Evolutionary conservation across 129 eudicot species (phyloP).

Genomic region (Helianthus annuus): DNA sequence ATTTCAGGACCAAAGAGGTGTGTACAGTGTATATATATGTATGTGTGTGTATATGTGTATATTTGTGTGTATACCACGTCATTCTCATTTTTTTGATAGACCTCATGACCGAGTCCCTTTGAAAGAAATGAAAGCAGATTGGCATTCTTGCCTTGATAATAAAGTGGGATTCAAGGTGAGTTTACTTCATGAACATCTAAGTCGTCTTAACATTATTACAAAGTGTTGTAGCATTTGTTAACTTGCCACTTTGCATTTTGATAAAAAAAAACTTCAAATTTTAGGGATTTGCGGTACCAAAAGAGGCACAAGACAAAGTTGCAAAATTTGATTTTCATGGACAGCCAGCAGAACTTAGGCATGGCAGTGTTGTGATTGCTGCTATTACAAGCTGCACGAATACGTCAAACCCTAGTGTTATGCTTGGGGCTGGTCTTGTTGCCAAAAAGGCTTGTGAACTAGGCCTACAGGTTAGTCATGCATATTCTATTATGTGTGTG

Average conservation of each 20-base stretch:
- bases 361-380: conserved; percentile 98
- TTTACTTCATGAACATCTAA: conserved; percentile 15
- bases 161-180: conserved; percentile 94
- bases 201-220: conserved; percentile 16
- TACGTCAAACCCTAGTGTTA: conserved; percentile 99
- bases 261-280: not conserved
- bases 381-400: conserved; percentile 99
- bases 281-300: conserved; percentile 95
- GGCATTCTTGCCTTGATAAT: conserved; percentile 91
- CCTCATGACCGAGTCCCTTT: conserved; percentile 95
- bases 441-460: conserved; percentile 93
- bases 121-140: conserved; percentile 93
- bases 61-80: not conserved
- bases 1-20: conserved; percentile 97
- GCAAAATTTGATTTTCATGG: conserved; percentile 83
- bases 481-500: not conserved
- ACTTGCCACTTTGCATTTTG: not conserved
- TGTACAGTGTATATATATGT: not conserved
- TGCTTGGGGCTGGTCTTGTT: conserved; percentile 99
- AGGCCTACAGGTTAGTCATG: conserved; percentile 80
- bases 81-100: conserved; percentile 40
- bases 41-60: too few relatives aligned
- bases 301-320: conserved; percentile 84
- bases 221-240: not conserved
- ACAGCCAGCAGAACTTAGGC: conserved; percentile 85